Conservation (phyloP, 495 filamentous ascomycete genomes). For the Neurospora sublineolata region DNA sequence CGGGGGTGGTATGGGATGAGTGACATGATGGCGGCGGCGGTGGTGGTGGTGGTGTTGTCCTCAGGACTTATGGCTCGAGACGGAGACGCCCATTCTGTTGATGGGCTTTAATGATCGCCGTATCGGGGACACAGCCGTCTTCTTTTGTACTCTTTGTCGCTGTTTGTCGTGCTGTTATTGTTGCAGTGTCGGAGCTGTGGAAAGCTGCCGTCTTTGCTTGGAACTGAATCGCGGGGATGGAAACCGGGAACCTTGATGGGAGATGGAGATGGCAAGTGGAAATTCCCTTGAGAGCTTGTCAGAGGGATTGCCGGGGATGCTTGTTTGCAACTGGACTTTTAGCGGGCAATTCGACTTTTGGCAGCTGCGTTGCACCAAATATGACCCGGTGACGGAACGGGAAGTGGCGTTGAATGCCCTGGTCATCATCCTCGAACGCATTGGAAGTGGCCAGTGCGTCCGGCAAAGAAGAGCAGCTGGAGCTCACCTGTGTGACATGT, state of each 20-base stretch:
- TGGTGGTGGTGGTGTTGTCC: background rate
- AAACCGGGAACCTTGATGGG: background rate
- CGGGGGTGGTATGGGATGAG: constrained; percentile 51
- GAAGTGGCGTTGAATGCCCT: background rate
- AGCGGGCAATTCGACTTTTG: background rate
- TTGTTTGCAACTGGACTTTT: background rate
- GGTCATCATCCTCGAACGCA: background rate
- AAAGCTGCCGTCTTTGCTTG: background rate
- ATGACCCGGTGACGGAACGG: background rate
- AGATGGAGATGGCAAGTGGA: background rate
- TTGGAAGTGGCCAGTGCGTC: background rate
- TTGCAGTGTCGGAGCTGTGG: background rate
- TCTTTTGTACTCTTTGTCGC: background rate
- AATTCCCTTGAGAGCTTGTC: background rate
- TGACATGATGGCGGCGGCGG: constrained; percentile 33
- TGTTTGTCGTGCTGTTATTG: background rate
- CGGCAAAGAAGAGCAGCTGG: background rate
- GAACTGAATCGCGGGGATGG: background rate
- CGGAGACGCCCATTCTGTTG: constrained; percentile 9
- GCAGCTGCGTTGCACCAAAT: background rate
- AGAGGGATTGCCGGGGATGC: background rate
- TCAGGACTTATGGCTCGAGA: background rate
- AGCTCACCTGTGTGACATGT: background rate
- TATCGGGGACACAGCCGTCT: background rate
- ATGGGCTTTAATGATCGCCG: background rate